Conservation (phyloP, 176 grass and related monocot genomes). For the Neostapfia colusana region DNA sequence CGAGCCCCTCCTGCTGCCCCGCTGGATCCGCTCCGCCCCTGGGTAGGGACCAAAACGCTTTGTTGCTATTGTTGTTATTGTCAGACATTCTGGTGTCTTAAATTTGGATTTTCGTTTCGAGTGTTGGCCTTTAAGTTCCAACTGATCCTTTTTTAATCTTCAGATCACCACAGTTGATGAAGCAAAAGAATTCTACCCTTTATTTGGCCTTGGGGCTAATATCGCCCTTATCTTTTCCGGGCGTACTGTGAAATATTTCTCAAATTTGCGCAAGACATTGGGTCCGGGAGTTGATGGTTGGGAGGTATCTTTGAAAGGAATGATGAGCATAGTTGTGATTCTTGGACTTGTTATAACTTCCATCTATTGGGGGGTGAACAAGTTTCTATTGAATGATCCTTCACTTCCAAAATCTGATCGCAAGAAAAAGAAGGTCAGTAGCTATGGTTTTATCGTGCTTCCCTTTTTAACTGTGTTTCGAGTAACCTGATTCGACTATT, state of each 20-base stretch:
- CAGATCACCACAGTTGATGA: constrained; percentile 91
- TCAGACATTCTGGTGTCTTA: neutral
- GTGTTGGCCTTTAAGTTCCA: neutral
- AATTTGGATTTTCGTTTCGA: neutral
- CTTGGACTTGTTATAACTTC: constrained; percentile 65
- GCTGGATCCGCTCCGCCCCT: too few species aligned
- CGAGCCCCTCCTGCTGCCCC: too few species aligned
- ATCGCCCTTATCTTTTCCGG: constrained; percentile 79
- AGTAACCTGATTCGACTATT: constrained; percentile 1
- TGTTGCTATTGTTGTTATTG: too few species aligned
- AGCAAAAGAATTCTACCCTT: constrained; percentile 91
- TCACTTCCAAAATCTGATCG: constrained; percentile 68
- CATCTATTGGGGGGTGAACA: constrained; percentile 81
- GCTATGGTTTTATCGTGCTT: neutral
- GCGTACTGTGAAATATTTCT: constrained; percentile 86
- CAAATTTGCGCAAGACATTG: constrained; percentile 79
- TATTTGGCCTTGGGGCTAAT: constrained; percentile 90
- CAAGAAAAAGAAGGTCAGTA: constrained; percentile 69
- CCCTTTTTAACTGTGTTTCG: neutral
- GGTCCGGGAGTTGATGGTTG: constrained; percentile 86
- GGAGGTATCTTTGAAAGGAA: constrained; percentile 86
- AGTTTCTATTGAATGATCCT: constrained; percentile 74
- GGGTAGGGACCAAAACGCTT: too few species aligned
- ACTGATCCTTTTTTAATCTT: neutral
- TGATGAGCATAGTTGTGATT: constrained; percentile 92